These are phyloP conservation scores for Casuarina glauca DNA, from an alignment of 306 rosid species.

Conservation along the genomic window DNA sequence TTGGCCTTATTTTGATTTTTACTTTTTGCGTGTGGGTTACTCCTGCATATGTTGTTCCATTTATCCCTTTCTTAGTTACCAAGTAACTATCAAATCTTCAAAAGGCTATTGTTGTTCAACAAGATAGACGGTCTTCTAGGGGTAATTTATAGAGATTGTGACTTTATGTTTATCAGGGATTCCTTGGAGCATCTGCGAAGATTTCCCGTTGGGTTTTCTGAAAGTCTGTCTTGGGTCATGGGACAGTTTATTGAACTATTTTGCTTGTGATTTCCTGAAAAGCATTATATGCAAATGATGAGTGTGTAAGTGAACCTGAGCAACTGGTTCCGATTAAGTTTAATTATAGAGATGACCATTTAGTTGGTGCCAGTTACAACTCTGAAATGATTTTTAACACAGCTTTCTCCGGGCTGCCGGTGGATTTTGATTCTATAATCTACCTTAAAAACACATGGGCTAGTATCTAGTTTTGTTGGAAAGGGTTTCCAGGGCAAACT, in stretches of 20 bases:
- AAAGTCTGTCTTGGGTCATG: not conserved
- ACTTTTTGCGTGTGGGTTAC: not conserved
- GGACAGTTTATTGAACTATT: slow-evolving; percentile 12
- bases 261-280: slow-evolving; percentile 20
- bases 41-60: not conserved
- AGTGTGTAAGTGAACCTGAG: not conserved
- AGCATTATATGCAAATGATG: slow-evolving; percentile 13
- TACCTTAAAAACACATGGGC: slow-evolving; percentile 18
- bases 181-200: not conserved
- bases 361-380: slow-evolving; percentile 16
- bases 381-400: slow-evolving; percentile 12
- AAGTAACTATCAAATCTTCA: not conserved
- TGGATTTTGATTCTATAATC: slow-evolving; percentile 4
- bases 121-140: not conserved
- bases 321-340: slow-evolving; percentile 17
- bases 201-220: not conserved
- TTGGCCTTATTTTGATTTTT: not conserved
- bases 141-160: not conserved
- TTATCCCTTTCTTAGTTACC: not conserved
- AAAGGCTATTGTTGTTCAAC: not conserved
- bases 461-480: not conserved
- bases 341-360: slow-evolving; percentile 6
- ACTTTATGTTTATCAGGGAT: not conserved
- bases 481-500: not conserved
- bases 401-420: slow-evolving; percentile 12